Base-by-base conservation (phyloP, 1,284 basidiomycete genomes). In the Boletus sp. region DNA sequence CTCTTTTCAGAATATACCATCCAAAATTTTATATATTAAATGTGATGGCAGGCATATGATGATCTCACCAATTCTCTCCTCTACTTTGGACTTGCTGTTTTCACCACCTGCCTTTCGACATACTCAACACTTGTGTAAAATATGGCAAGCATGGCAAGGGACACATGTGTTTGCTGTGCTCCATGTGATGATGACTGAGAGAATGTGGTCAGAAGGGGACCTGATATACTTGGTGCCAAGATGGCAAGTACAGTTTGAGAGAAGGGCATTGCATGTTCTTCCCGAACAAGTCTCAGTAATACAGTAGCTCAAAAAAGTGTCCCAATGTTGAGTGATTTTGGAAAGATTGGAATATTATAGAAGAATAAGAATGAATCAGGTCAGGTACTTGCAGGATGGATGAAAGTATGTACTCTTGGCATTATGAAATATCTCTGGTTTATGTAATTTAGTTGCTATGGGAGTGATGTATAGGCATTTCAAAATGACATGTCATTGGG, bases 151-250 rank as follows among this genome's bases (percentile, higher is more conserved):
- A 98, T 93, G 7, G 95, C 94, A 27, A 98, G 83, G 11, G 91
- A 93, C 37, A 97, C 91, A 68, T 96, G 95, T 2, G 94, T 97
- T 78, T 98, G 95, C 70, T 96, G 92, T 51, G 85, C 81, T 23
- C 88, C 88, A 70, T 95, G 94, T 9, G 91, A 86, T 10, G 91
- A 91, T 48, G 87, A 86, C 27, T 86, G 84, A 6, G 85, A 81
- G 40, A 94, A 81, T 19, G 91, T 91, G 27, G 88, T 80, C 3
- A 88, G 78, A 61, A 89, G 79, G 43, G 86, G 86, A 10, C 89
- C 86, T 58, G 83, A 82, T 54, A 89, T 77, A 66, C 81, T 85
- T 10, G 84, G 83, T 9, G 81, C 80, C 35, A 86, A 84, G 50
- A 88, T 83, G 4, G 83, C 80, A 16, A 85, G 80, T 49, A 84